Evolutionary conservation across 495 filamentous ascomycete genomes (phyloP), one percentile per base, ranked within the genome.

Genomic region (Aspergillus avenaceus): DNA sequence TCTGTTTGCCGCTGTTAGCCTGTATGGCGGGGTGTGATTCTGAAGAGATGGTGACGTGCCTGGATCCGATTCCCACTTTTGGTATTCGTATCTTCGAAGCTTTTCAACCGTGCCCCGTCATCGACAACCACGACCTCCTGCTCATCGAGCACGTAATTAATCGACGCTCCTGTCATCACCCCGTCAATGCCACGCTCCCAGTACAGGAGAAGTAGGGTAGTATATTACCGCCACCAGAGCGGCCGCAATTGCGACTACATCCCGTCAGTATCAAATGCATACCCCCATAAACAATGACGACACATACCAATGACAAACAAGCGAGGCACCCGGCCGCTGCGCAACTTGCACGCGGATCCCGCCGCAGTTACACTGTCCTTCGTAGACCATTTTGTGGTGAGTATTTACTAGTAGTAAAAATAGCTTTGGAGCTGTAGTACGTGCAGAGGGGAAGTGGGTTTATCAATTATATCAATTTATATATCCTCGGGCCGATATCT

Each of bases 351-450:
- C 45, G 7, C 34, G 45, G 26, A 47, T 37, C 8, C n/a, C 16
- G n/a, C 45, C 27, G 29, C 45, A 47, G 6, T 34, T 47, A 14
- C 28, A 36, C 6, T 47, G 45, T 14, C 45, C 28, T 47, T 36
- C n/a, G 28, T 47, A 36, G n/a, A 36, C 18, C n/a, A 14, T 36
- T 16, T 36, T 2, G 32, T 3, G 13, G 2, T 36, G 6, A 3
- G n/a, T 3, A 16, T 14, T 2, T 6, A 36, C 32, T 36, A 16
- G n/a, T 2, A n/a, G n/a, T n/a, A n/a, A n/a, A n/a, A n/a, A n/a
- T n/a, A n/a, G n/a, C n/a, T n/a, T n/a, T n/a, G n/a, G n/a, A n/a
- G n/a, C n/a, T n/a, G n/a, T n/a, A n/a, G n/a, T n/a, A n/a, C n/a
- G n/a, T n/a, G n/a, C n/a, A n/a, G n/a, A n/a, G n/a, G 4, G 32